phyloP scores from a whole-genome alignment of 2,329 filamentous ascomycete species.

The Aspergillus nomiae region DNA sequence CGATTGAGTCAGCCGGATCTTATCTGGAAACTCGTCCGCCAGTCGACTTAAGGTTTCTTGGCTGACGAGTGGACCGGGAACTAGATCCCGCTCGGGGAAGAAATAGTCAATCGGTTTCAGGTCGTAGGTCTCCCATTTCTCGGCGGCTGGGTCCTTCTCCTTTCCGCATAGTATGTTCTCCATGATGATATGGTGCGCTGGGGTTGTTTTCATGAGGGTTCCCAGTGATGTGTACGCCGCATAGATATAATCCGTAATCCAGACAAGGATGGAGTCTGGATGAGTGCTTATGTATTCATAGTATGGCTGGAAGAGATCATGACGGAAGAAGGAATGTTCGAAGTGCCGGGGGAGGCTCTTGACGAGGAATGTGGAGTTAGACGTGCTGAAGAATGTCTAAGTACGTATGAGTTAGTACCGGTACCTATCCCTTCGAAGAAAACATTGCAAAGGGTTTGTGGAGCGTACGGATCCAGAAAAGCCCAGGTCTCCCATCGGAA shows the following conservation, averaged over 20 bases:
- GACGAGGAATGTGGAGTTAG: conserved; percentile 67
- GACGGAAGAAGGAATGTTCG: conserved; percentile 70
- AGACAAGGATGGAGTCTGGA: conserved; percentile 64
- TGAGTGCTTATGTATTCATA: conserved; percentile 63
- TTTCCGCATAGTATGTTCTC: conserved; percentile 71
- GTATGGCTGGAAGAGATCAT: conserved; percentile 68
- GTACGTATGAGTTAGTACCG: neutral
- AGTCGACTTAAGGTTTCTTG: conserved; percentile 67
- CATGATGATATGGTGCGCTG: conserved; percentile 76
- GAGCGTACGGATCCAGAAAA: conserved; percentile 66
- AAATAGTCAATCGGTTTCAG: conserved; percentile 76
- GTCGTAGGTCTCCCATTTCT: conserved; percentile 71
- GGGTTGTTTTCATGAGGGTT: conserved; percentile 60
- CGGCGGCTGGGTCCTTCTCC: conserved; percentile 43
- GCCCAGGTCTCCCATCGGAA: conserved; percentile 67
- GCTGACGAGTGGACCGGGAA: conserved; percentile 63
- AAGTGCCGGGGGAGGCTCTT: conserved; percentile 71
- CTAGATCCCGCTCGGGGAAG: conserved; percentile 72
- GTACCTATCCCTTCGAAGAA: neutral
- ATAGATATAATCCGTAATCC: conserved; percentile 70
- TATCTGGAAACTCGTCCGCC: conserved; percentile 68
- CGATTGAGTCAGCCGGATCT: conserved; percentile 58
- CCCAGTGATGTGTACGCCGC: conserved; percentile 61
- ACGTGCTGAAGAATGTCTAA: conserved; percentile 69
- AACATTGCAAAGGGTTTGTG: neutral